Evolutionary conservation across 2,329 filamentous ascomycete genomes (phyloP).

Genomic region (Paecilomyces fulvus): DNA sequence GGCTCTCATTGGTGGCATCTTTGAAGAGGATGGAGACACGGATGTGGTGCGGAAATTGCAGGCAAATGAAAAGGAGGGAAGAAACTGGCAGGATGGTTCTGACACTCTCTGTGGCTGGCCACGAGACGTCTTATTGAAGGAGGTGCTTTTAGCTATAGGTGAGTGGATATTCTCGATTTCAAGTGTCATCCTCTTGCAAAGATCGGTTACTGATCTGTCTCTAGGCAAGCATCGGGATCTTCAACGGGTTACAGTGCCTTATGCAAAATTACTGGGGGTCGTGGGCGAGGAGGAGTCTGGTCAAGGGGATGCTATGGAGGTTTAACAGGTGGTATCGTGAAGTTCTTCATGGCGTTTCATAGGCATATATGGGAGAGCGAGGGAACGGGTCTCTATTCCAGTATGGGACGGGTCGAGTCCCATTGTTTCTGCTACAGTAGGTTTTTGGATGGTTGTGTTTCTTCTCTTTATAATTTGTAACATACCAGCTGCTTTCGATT

Average conservation of each 20-base stretch:
- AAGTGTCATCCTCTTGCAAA: constrained; percentile 2
- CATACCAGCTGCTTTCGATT: not conserved
- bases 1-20: constrained; percentile 65
- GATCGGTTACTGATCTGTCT: constrained; percentile 4
- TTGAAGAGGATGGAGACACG: constrained; percentile 48
- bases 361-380: constrained; percentile 1
- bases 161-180: constrained; percentile 30
- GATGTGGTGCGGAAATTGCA: constrained; percentile 18
- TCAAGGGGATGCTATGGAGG: constrained; percentile 28
- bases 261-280: constrained; percentile 69
- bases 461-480: not conserved
- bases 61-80: constrained; percentile 32
- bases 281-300: constrained; percentile 27
- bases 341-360: constrained; percentile 12
- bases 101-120: constrained; percentile 86
- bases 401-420: not conserved
- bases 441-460: not conserved
- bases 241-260: constrained; percentile 89
- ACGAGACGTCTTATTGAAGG: constrained; percentile 75
- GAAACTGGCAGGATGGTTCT: constrained; percentile 40
- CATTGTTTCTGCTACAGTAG: not conserved
- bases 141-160: constrained; percentile 89
- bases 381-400: not conserved
- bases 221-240: constrained; percentile 91
- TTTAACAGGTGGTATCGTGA: constrained; percentile 11